These are phyloP conservation scores for Naegleria fowleri DNA, from an alignment of 208 protist genomes.

Conservation along the genomic window DNA sequence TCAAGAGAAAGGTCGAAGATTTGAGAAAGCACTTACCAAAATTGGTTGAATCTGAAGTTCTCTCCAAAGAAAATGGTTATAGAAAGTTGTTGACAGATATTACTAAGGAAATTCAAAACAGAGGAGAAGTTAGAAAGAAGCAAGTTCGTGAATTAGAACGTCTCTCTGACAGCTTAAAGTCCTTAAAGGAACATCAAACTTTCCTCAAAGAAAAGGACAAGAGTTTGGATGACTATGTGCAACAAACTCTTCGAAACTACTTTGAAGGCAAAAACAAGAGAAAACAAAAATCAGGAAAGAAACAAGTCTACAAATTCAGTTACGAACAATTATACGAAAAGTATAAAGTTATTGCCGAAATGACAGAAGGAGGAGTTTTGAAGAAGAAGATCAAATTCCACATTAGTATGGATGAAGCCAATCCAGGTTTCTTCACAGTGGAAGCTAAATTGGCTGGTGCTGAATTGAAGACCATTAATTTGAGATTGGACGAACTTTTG, in stretches of 20 bases:
- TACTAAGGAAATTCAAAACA: constrained; percentile 51
- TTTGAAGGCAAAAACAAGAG: constrained; percentile 45
- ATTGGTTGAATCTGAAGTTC: constrained; percentile 28
- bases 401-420: constrained; percentile 42
- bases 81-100: constrained; percentile 53
- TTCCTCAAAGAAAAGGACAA: constrained; percentile 53
- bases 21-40: constrained; percentile 44
- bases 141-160: constrained; percentile 51
- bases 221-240: constrained; percentile 48
- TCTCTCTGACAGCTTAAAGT: constrained; percentile 39
- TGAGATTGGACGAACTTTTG: constrained; percentile 53
- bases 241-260: constrained; percentile 48
- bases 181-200: constrained; percentile 44
- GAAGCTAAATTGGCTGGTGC: constrained; percentile 48
- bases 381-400: constrained; percentile 46
- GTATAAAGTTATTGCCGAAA: constrained; percentile 49
- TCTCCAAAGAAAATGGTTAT: constrained; percentile 46
- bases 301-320: constrained; percentile 35
- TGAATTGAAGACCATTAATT: constrained; percentile 37
- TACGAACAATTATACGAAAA: constrained; percentile 34
- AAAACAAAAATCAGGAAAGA: constrained; percentile 32
- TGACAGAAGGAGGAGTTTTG: constrained; percentile 42
- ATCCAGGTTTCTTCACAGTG: constrained; percentile 50
- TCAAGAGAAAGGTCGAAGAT: constrained; percentile 46
- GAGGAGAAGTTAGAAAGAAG: constrained; percentile 47